These are phyloP conservation scores for Houttuynia cordata DNA, from an alignment of 164 flowering plant species.

Conservation along the genomic window DNA sequence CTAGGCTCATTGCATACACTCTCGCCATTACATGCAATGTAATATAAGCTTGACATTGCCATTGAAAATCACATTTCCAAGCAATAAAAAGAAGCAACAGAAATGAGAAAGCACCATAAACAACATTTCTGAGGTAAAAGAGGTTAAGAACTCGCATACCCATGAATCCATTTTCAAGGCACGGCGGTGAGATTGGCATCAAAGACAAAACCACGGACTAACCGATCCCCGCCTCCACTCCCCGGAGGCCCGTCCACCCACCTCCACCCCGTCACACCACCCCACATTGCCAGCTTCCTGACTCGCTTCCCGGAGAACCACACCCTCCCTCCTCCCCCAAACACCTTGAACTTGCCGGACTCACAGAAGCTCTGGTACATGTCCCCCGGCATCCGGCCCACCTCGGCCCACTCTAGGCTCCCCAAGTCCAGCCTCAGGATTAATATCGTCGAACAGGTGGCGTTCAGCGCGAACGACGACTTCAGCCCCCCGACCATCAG, in stretches of 20 bases:
- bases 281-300: constrained; percentile 76
- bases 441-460: constrained; percentile 67
- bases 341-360: constrained; percentile 81
- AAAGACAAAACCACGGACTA: constrained; percentile 61
- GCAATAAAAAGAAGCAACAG: no score
- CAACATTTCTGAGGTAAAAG: not conserved
- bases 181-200: constrained; percentile 53
- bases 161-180: constrained; percentile 26
- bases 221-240: constrained; percentile 51
- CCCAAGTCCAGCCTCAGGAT: constrained; percentile 72
- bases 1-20: no score
- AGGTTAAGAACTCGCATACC: not conserved
- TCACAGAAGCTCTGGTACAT: constrained; percentile 63
- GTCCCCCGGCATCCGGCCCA: constrained; percentile 74
- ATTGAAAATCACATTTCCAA: not conserved
- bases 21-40: no score
- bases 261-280: constrained; percentile 44
- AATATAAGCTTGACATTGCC: not conserved
- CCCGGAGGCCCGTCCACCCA: constrained; percentile 77
- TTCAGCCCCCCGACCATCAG: constrained; percentile 84
- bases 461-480: constrained; percentile 53
- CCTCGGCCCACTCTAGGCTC: constrained; percentile 85
- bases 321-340: constrained; percentile 71
- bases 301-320: constrained; percentile 73
- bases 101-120: not conserved